phyloP scores from a whole-genome alignment of 176 grass and related monocot species.

The Cymbopogon citratus region DNA sequence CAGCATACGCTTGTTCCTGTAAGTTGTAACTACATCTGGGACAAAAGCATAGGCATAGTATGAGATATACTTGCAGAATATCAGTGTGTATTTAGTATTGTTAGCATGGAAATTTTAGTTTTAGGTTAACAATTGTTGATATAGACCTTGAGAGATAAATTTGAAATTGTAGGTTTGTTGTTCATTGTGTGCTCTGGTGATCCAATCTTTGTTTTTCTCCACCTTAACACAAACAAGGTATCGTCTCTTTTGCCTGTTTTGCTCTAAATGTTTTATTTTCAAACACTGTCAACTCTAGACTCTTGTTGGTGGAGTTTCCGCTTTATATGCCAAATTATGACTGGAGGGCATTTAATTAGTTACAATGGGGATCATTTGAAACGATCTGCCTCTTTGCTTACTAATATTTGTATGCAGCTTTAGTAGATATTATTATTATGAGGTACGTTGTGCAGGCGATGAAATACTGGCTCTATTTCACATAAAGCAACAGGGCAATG shows the following conservation, averaged over 20 bases:
- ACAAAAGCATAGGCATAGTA: not conserved
- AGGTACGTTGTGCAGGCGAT: not conserved
- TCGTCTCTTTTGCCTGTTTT: not conserved
- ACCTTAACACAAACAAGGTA: not conserved
- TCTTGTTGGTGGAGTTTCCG: not conserved
- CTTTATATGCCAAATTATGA: not conserved
- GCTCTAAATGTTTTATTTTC: not conserved
- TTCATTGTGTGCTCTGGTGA: not conserved
- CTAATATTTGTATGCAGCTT: not conserved
- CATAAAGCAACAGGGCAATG: not conserved
- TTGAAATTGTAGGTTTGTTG: not conserved
- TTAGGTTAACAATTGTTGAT: not conserved
- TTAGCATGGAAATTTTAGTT: not conserved
- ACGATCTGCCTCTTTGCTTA: not conserved
- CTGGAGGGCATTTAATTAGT: not conserved
- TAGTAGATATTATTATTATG: not conserved
- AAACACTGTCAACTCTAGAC: not conserved
- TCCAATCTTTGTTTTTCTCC: not conserved
- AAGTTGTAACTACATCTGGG: not conserved
- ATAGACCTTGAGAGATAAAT: not conserved
- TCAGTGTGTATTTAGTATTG: not conserved
- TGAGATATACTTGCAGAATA: not conserved
- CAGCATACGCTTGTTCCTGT: not conserved
- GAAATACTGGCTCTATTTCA: slow-evolving; percentile 4
- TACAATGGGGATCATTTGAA: not conserved